phyloP scores from a whole-genome alignment of 805 yeast genomes.

The Candida nanaspora region DNA sequence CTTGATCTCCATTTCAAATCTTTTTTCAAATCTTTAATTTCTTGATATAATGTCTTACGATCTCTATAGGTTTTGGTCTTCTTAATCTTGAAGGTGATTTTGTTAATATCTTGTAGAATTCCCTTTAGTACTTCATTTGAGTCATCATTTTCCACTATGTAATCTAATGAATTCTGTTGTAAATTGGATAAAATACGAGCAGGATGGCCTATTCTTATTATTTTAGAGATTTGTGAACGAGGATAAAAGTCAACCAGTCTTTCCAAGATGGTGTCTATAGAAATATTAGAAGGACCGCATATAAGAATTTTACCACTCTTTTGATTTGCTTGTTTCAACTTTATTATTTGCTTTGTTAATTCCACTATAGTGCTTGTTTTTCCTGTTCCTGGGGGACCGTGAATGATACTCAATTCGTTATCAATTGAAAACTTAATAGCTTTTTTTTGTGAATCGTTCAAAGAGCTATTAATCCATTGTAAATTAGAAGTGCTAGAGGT shows the following conservation, averaged over 20 bases:
- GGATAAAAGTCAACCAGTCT: slow-evolving; percentile 40
- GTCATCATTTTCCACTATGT: slow-evolving; percentile 52
- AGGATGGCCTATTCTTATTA: slow-evolving; percentile 91
- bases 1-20: slow-evolving; percentile 65
- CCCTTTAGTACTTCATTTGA: slow-evolving; percentile 59
- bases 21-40: slow-evolving; percentile 59
- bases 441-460: slow-evolving; percentile 64
- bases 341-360: slow-evolving; percentile 61
- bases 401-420: slow-evolving; percentile 48
- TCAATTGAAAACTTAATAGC: slow-evolving; percentile 69
- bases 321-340: slow-evolving; percentile 10
- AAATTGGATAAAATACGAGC: slow-evolving; percentile 66
- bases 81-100: slow-evolving; percentile 40
- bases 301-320: slow-evolving; percentile 50
- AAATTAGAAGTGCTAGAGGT: slow-evolving; percentile 5
- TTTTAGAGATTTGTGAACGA: too few species aligned
- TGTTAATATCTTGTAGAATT: slow-evolving; percentile 63
- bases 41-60: slow-evolving; percentile 58
- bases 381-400: slow-evolving; percentile 83
- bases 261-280: slow-evolving; percentile 88
- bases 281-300: slow-evolving; percentile 90
- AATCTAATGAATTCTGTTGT: slow-evolving; percentile 68
- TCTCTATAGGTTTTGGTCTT: slow-evolving; percentile 60
- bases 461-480: slow-evolving; percentile 32
- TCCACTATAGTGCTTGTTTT: slow-evolving; percentile 84